phyloP scores from a whole-genome alignment of 345 rosid genomes.

The Gossypium sturtianum region DNA sequence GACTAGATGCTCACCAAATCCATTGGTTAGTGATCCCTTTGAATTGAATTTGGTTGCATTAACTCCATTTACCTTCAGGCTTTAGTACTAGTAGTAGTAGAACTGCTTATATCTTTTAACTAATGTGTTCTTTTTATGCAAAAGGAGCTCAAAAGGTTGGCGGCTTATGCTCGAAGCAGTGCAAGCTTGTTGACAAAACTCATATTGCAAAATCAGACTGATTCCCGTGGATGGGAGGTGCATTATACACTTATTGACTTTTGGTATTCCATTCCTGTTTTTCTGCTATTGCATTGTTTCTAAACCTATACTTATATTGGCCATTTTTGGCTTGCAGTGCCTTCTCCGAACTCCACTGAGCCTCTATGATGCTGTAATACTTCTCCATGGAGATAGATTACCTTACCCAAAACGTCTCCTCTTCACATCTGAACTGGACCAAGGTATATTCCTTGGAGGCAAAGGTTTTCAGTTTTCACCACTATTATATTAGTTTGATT shows the following conservation, averaged over 20 bases:
- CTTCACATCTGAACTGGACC: constrained; percentile 63
- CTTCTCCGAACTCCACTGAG: constrained; percentile 80
- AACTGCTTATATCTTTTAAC: background rate
- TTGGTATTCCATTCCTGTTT: background rate
- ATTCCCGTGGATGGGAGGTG: constrained; percentile 81
- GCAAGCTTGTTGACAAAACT: constrained; percentile 66
- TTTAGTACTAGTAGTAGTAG: background rate
- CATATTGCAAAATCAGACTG: constrained; percentile 47
- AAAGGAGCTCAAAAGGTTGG: constrained; percentile 82
- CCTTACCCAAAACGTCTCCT: constrained; percentile 70
- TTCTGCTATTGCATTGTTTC: constrained; percentile 5
- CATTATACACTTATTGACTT: constrained; percentile 13
- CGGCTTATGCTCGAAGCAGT: constrained; percentile 88
- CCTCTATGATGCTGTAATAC: constrained; percentile 84
- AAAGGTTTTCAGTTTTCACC: background rate
- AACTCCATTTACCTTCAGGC: background rate
- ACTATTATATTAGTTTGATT: background rate
- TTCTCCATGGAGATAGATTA: constrained; percentile 72
- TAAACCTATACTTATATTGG: background rate
- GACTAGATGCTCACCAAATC: constrained; percentile 66
- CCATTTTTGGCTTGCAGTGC: constrained; percentile 46
- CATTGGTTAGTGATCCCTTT: constrained; percentile 48
- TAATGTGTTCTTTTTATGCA: constrained; percentile 15
- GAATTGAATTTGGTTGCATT: background rate
- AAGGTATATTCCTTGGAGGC: constrained; percentile 36